phyloP scores from a whole-genome alignment of 805 yeast genomes.

The Isabelozyma rhagii region DNA sequence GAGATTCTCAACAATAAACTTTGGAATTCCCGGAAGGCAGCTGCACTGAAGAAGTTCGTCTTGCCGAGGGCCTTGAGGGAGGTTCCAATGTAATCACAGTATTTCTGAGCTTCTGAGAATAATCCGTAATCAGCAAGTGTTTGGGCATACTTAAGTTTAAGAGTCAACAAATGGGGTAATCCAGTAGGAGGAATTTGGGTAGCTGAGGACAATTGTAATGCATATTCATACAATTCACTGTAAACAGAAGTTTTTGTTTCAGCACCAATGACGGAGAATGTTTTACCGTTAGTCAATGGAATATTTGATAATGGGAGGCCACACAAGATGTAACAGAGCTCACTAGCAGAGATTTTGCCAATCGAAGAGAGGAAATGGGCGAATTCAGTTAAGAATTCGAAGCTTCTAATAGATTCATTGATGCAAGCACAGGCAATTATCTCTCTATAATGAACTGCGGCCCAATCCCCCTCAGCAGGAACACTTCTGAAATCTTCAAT shows the following conservation, averaged over 20 bases:
- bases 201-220: conserved; percentile 22
- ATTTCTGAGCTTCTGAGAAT: conserved; percentile 56
- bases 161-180: conserved; percentile 53
- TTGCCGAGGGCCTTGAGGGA: conserved; percentile 28
- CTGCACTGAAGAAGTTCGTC: conserved; percentile 24
- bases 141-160: conserved; percentile 66
- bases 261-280: conserved; percentile 41
- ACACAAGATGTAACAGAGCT: conserved; percentile 45
- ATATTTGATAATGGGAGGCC: conserved; percentile 41
- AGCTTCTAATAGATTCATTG: conserved; percentile 22
- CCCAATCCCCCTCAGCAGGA: conserved; percentile 45
- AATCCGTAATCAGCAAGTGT: conserved; percentile 66
- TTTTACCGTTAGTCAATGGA: conserved; percentile 21
- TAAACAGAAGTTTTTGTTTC: conserved; percentile 36
- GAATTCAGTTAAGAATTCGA: conserved; percentile 48
- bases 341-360: conserved; percentile 34
- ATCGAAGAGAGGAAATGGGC: conserved; percentile 41
- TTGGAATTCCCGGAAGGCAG: conserved; percentile 27
- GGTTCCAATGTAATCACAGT: conserved; percentile 49
- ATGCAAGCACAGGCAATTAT: conserved; percentile 37
- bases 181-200: conserved; percentile 32
- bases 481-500: conserved; percentile 46
- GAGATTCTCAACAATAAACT: conserved; percentile 45
- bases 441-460: conserved; percentile 50
- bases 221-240: conserved; percentile 70